Evolutionary conservation across 1,284 basidiomycete genomes (phyloP), one percentile per base, ranked within the genome.

Genomic region (Ceratobasidium sp.): DNA sequence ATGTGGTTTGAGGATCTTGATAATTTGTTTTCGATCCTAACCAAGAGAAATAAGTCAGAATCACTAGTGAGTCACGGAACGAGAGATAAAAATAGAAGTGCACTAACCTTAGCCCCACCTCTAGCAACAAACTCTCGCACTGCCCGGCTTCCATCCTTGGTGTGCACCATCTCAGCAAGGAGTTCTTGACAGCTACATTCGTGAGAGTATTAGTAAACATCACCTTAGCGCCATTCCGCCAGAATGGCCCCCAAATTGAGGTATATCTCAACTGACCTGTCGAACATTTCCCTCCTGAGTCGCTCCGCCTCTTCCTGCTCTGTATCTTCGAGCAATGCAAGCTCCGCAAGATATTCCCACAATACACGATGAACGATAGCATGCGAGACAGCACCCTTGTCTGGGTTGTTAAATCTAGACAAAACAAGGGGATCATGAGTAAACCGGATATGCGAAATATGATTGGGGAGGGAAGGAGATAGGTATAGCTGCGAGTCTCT

Each of bases 141-240:
- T 27, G 88, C 89, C n/a, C 93, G 89, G 72, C 93, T 93, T 15
- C 95, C 95, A 80, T 97, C 93, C 80, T 90, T 94, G 31, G 95
- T 97, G 80, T 97, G 95, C 0, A 96, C 94, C 86, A 96, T 94
- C 80, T 97, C 95, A 0, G 94, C 91, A 8, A 96, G 84, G 22
- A 91, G 86, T 73, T 97, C 95, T 79, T 94, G 90, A 79, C 91
- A 93, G 64, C 92, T 93, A 76, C 27, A 48, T 19, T 17, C 5
- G 11, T 11, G 11, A 41, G 36, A 11, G 36, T 11, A 41, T n/a
- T 33, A 19, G 19, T 50, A 22, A 22, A 66, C 17, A 31, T 24
- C 9, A 19, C 75, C 19, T n/a, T n/a, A n/a, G n/a, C n/a, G n/a
- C n/a, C n/a, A n/a, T n/a, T n/a, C n/a, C n/a, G n/a, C n/a, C n/a